A percentile compares a stretch with the other conserved stretches of the same genome.
Evolutionary conservation across 2,329 filamentous ascomycete genomes (phyloP).

Genomic region (Botryotinia globosa): DNA sequence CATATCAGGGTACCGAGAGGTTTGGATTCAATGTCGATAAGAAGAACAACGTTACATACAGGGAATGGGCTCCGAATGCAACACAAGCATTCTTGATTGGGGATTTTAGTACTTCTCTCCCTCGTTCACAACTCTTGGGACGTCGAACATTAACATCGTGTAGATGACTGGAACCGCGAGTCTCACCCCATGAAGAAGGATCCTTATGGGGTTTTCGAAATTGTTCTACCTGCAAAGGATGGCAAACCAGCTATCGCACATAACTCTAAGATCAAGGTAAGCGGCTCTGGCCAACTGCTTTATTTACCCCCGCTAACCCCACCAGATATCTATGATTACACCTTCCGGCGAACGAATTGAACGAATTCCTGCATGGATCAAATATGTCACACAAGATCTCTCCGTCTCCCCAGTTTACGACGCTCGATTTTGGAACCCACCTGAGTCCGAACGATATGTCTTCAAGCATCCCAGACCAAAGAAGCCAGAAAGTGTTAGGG

Average conservation of each 20-base stretch:
- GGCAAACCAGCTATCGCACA: conserved; percentile 80
- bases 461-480: conserved; percentile 82
- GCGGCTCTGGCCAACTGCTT: not conserved
- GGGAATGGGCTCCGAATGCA: conserved; percentile 96
- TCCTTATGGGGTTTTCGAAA: conserved; percentile 81
- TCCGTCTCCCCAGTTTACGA: conserved; percentile 89
- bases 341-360: conserved; percentile 79
- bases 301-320: conserved; percentile 24
- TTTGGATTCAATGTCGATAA: conserved; percentile 81
- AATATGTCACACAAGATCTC: conserved; percentile 91
- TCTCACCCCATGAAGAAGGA: conserved; percentile 87
- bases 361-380: conserved; percentile 94
- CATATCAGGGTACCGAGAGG: conserved; percentile 70
- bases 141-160: conserved; percentile 27
- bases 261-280: conserved; percentile 93
- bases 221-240: conserved; percentile 68
- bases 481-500: conserved; percentile 81
- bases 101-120: conserved; percentile 73
- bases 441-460: conserved; percentile 68
- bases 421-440: conserved; percentile 95
- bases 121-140: conserved; percentile 20
- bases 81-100: conserved; percentile 81
- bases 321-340: conserved; percentile 76
- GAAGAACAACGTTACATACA: conserved; percentile 83
- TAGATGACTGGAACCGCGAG: conserved; percentile 82